Evolutionary conservation across 1,284 basidiomycete species (phyloP).

Genomic region (Apiotrichum gracile): DNA sequence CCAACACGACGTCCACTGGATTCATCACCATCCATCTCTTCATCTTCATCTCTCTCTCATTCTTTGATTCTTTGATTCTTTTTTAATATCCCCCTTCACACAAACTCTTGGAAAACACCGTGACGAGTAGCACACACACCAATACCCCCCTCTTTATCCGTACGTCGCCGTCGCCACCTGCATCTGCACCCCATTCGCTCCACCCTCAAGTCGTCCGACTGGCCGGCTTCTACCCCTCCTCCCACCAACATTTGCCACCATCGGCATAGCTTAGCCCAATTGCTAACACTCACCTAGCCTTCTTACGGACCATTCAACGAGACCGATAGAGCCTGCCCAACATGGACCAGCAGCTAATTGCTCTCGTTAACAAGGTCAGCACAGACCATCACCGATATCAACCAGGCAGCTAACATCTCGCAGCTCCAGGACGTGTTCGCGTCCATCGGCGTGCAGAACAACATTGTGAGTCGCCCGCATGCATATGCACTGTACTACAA

Average conservation of each 20-base stretch:
- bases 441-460: slow-evolving; percentile 49
- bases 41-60: too few species aligned
- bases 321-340: slow-evolving; percentile 6
- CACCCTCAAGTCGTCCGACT: neutral
- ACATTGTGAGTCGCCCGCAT: slow-evolving; percentile 39
- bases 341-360: slow-evolving; percentile 49
- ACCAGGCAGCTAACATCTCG: slow-evolving; percentile 1
- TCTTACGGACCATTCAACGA: neutral
- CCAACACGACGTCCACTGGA: too few species aligned
- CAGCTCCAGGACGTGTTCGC: slow-evolving; percentile 54
- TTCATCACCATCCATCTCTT: too few species aligned
- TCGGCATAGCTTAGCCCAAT: too few species aligned
- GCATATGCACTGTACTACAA: neutral
- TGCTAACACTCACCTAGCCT: neutral
- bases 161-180: neutral
- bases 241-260: neutral
- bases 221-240: neutral
- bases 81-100: neutral
- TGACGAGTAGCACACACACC: neutral
- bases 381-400: neutral
- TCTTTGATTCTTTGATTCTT: too few species aligned
- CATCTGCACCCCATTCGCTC: neutral
- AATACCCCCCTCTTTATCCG: neutral
- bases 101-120: neutral
- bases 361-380: slow-evolving; percentile 48